Base-by-base conservation (phyloP, 371 early-diverging fungal genomes). In the Blastocladiella emersonii region DNA sequence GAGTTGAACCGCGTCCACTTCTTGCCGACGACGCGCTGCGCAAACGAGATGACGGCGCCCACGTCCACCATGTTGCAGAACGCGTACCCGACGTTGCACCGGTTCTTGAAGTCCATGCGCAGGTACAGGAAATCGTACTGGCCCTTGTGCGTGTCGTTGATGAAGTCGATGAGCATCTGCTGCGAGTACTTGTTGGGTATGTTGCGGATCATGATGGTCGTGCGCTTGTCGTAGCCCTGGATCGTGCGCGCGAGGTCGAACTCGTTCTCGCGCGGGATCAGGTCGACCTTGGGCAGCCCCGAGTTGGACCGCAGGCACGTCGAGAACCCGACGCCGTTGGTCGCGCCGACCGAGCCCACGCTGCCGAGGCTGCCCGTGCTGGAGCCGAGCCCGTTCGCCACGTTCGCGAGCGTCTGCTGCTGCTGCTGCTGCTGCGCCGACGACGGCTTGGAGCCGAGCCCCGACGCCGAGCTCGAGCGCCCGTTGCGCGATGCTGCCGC, bases 151-250 rank as follows among this genome's bases (percentile, higher is more conserved):
- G 85, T 86, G 17, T 85, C 78, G 68, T 93, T 83, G 44, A 96
- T 71, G 59, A 84, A 76, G 23, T 88, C 85, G 23, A 88, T 73
- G 27, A 95, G 71, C 91, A 91, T 89, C 68, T 77, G 73, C 80
- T 85, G 84, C 17, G 88, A 85, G 67, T 87, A 89, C 71, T 90
- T 89, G 77, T 93, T 93, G 27, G 95, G 95, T 61, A 94, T 90
- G 66, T 93, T 91, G 64, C 88, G 82, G 48, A 94, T 85, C 95
- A 94, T 94, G 68, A 87, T 87, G 0, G 95, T 90, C 0, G 89
- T 91, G 25, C 92, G 76, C 34, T 49, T 74, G 64, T 93, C 91
- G 23, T 60, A 37, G 8, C 83, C 81, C 55, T 21, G 43, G 21
- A 56, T 44, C 61, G 71, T 68, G 41, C 48, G 61, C 0, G 35